Evolutionary conservation across 805 yeast species (phyloP).

Genomic region (Starmera caribaea): DNA sequence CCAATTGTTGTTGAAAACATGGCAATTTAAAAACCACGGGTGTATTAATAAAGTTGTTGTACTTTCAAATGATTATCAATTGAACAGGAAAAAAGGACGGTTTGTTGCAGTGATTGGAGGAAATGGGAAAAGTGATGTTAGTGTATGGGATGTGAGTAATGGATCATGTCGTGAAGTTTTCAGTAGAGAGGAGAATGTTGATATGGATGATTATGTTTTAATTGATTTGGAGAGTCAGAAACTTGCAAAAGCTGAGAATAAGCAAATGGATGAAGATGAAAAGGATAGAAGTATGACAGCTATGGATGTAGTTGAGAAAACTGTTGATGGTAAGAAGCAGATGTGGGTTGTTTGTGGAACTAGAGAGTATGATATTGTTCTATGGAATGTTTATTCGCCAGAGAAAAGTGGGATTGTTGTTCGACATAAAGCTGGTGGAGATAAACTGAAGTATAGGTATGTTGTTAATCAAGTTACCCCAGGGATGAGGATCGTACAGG

Average conservation of each 20-base stretch:
- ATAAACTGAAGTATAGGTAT: slow-evolving; percentile 1
- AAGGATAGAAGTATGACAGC: neutral
- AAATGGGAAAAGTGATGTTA: slow-evolving; percentile 43
- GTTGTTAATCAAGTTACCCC: slow-evolving; percentile 27
- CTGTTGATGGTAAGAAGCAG: slow-evolving; percentile 4
- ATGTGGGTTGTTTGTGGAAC: slow-evolving; percentile 6
- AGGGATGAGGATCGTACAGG: slow-evolving; percentile 30
- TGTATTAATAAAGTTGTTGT: slow-evolving; percentile 40
- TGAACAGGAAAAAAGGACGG: slow-evolving; percentile 26
- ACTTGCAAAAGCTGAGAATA: slow-evolving; percentile 2
- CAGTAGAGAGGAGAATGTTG: slow-evolving; percentile 6
- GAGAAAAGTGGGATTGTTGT: slow-evolving; percentile 24
- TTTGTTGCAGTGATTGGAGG: slow-evolving; percentile 63
- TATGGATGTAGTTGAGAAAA: neutral
- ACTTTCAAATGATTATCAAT: slow-evolving; percentile 30
- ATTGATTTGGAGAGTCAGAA: slow-evolving; percentile 8
- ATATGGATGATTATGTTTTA: slow-evolving; percentile 10
- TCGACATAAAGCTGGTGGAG: neutral
- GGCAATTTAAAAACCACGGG: slow-evolving; percentile 42
- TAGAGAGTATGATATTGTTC: slow-evolving; percentile 13
- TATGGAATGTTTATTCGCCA: slow-evolving; percentile 29
- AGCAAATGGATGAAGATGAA: neutral
- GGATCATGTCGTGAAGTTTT: slow-evolving; percentile 44
- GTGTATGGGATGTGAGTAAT: slow-evolving; percentile 69
- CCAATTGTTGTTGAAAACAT: slow-evolving; percentile 45